Evolutionary conservation across 1,284 basidiomycete species (phyloP).

Genomic region (Stereum hirsutum): DNA sequence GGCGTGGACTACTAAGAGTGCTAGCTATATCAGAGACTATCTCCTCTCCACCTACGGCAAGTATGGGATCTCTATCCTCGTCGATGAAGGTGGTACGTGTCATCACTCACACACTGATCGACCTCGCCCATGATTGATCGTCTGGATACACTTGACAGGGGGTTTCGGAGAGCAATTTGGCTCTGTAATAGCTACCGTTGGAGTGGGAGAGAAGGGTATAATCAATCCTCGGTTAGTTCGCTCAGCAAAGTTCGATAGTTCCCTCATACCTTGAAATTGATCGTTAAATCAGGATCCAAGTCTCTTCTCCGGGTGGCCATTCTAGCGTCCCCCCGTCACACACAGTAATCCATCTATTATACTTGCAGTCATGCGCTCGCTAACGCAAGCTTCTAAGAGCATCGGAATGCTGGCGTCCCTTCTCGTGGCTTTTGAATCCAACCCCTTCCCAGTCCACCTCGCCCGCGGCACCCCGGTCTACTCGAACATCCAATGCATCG

Average conservation of each 20-base stretch:
- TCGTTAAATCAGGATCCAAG: constrained; percentile 42
- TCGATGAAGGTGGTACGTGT: constrained; percentile 38
- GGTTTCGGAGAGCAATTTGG: constrained; percentile 26
- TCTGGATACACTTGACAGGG: constrained; percentile 19
- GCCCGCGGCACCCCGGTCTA: background rate
- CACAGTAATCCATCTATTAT: constrained; percentile 26
- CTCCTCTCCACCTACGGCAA: constrained; percentile 42
- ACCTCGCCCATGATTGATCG: background rate
- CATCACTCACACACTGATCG: background rate
- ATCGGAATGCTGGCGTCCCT: background rate
- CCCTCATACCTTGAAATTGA: constrained; percentile 71
- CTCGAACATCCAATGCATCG: background rate
- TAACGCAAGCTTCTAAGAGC: background rate
- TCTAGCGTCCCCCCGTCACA: constrained; percentile 52
- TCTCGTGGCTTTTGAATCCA: background rate
- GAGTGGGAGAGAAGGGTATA: constrained; percentile 59
- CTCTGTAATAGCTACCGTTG: constrained; percentile 36
- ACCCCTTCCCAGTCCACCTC: background rate
- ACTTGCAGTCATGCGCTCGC: background rate
- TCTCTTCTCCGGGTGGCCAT: constrained; percentile 57
- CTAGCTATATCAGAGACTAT: constrained; percentile 31
- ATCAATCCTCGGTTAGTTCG: constrained; percentile 31
- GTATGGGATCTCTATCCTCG: constrained; percentile 44
- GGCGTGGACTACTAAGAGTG: constrained; percentile 28
- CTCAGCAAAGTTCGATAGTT: constrained; percentile 48